Conservation (phyloP, 768 basidiomycete species). For the Gloeophyllum trabeum region DNA sequence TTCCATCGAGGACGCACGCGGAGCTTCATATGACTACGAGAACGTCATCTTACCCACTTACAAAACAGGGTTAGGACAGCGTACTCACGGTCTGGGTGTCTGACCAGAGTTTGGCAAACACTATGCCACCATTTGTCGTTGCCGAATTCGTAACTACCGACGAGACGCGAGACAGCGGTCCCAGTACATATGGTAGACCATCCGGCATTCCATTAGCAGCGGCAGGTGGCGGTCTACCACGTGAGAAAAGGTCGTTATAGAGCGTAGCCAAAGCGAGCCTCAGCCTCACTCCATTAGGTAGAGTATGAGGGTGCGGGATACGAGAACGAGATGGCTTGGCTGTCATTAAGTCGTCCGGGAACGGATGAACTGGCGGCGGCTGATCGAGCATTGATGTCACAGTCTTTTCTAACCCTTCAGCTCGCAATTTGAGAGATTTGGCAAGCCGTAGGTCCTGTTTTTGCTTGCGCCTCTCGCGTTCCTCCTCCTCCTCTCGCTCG, state of each 20-base stretch:
- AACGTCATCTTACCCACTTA: no score
- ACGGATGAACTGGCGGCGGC: constrained; percentile 51
- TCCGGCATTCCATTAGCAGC: neutral
- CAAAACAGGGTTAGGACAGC: no score
- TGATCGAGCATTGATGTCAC: constrained; percentile 73
- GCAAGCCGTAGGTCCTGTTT: constrained; percentile 56
- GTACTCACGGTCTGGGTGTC: no score
- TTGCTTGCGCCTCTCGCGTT: constrained; percentile 45
- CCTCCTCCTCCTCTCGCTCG: constrained; percentile 36
- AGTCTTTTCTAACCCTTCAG: constrained; percentile 78
- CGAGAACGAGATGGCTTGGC: constrained; percentile 30
- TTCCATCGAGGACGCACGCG: no score
- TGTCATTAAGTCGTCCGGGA: constrained; percentile 35
- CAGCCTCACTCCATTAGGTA: constrained; percentile 76
- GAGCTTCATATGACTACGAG: no score
- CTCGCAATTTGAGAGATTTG: constrained; percentile 51
- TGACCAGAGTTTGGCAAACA: no score
- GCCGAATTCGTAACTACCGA: neutral
- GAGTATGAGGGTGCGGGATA: constrained; percentile 39
- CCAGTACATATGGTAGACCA: neutral
- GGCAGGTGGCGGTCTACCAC: constrained; percentile 33
- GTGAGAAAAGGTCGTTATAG: constrained; percentile 74
- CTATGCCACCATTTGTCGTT: no score
- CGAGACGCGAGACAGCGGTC: constrained; percentile 5
- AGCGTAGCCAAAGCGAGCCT: constrained; percentile 66